phyloP scores from a whole-genome alignment of 179 eudicot genomes.

The Silene vulgaris region DNA sequence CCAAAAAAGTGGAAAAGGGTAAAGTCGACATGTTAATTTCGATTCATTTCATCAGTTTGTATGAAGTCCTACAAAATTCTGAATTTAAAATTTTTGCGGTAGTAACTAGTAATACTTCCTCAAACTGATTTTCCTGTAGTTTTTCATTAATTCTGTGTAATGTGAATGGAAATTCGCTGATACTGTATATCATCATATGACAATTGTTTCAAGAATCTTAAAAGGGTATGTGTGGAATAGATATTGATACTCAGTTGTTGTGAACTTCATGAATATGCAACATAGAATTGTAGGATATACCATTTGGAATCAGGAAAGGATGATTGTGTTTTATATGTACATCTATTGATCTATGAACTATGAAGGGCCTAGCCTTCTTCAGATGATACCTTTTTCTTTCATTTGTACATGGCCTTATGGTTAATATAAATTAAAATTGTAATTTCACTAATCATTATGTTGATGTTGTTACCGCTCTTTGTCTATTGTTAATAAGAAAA shows the following conservation, averaged over 20 bases:
- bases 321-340: no score
- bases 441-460: not conserved
- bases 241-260: no score
- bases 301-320: no score
- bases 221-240: no score
- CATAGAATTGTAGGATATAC: no score
- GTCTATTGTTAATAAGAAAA: not conserved
- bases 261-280: no score
- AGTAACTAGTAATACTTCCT: not conserved
- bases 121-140: not conserved
- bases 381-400: not conserved
- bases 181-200: not conserved
- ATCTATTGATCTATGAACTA: no score
- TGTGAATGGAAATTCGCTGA: not conserved
- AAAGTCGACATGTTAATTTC: constrained; percentile 21
- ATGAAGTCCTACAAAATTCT: not conserved
- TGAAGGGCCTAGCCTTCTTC: no score
- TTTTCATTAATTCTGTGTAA: not conserved
- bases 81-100: not conserved
- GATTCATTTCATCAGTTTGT: not conserved
- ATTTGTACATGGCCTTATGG: not conserved
- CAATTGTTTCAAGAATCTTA: not conserved
- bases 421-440: not conserved
- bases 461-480: not conserved
- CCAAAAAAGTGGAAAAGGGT: constrained; percentile 78